These are phyloP conservation scores for Irpex sp. DNA, from an alignment of 1,284 basidiomycete genomes.

Conservation along the genomic window DNA sequence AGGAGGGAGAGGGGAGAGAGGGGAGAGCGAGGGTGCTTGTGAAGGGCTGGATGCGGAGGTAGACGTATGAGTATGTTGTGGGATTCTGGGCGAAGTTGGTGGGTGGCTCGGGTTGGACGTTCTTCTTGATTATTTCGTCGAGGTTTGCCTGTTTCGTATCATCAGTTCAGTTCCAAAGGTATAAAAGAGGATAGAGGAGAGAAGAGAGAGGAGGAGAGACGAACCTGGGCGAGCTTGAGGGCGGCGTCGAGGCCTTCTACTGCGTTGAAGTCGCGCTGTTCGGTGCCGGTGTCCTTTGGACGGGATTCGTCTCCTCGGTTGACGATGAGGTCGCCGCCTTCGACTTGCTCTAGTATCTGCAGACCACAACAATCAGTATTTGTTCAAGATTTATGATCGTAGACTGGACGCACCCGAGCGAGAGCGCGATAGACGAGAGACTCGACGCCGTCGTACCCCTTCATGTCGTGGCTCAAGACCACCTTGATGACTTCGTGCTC, in stretches of 20 bases:
- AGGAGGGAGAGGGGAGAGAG: too few relatives aligned
- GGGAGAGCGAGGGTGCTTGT: conserved; percentile 53
- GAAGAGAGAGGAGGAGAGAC: conserved; percentile 4
- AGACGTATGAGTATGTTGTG: conserved; percentile 88
- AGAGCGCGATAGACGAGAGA: conserved; percentile 91
- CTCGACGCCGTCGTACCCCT: conserved; percentile 94
- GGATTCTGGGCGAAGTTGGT: conserved; percentile 56
- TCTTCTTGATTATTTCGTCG: conserved; percentile 71
- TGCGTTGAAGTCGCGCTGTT: conserved; percentile 70
- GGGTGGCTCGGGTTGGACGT: conserved; percentile 31
- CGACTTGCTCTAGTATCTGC: conserved; percentile 90
- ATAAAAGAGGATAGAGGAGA: neutral
- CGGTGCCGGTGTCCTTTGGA: conserved; percentile 50
- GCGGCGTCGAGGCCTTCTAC: conserved; percentile 85
- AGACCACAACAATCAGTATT: neutral
- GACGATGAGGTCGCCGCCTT: conserved; percentile 88
- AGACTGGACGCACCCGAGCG: too few relatives aligned
- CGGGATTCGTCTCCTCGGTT: conserved; percentile 78
- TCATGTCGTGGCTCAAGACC: conserved; percentile 95
- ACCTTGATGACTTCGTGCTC: conserved; percentile 98
- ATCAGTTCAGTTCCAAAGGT: conserved; percentile 4
- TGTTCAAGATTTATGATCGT: too few relatives aligned
- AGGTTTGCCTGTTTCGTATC: conserved; percentile 60
- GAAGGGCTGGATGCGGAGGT: conserved; percentile 91
- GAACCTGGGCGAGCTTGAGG: conserved; percentile 75